phyloP scores from a whole-genome alignment of 495 filamentous ascomycete species.

The Podospora conica region DNA sequence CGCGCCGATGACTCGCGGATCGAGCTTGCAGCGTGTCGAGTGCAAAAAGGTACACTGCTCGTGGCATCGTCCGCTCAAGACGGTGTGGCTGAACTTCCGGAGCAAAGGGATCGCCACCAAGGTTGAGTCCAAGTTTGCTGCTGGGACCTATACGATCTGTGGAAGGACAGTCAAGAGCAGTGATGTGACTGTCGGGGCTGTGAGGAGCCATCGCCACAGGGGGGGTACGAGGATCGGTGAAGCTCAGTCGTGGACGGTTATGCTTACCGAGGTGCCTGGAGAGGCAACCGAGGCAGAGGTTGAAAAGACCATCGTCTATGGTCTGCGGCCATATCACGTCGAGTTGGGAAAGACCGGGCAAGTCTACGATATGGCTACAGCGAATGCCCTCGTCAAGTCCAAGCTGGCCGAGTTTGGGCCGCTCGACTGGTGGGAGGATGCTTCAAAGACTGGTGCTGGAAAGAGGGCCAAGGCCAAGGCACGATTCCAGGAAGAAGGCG shows the following conservation, averaged over 20 bases:
- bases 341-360: slow-evolving; percentile 23
- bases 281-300: slow-evolving; percentile 15
- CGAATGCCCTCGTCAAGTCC: slow-evolving; percentile 15
- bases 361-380: slow-evolving; percentile 8
- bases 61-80: slow-evolving; percentile 25
- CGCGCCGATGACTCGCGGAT: slow-evolving; percentile 14
- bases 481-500: slow-evolving; percentile 24
- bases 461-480: slow-evolving; percentile 31
- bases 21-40: slow-evolving; percentile 21
- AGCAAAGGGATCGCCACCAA: neutral
- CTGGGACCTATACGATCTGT: slow-evolving; percentile 15
- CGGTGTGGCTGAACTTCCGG: slow-evolving; percentile 26
- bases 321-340: slow-evolving; percentile 9
- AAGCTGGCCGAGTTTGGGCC: slow-evolving; percentile 25
- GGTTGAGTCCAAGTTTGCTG: slow-evolving; percentile 13
- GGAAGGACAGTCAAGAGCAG: slow-evolving; percentile 4
- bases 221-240: too few species aligned
- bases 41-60: slow-evolving; percentile 28
- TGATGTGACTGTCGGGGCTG: too few species aligned
- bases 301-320: slow-evolving; percentile 9
- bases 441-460: slow-evolving; percentile 4
- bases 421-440: slow-evolving; percentile 30
- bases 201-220: too few species aligned
- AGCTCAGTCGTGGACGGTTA: slow-evolving; percentile 21
- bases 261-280: slow-evolving; percentile 21